phyloP scores from a whole-genome alignment of 2,329 filamentous ascomycete genomes.

The Curvularia sp. region DNA sequence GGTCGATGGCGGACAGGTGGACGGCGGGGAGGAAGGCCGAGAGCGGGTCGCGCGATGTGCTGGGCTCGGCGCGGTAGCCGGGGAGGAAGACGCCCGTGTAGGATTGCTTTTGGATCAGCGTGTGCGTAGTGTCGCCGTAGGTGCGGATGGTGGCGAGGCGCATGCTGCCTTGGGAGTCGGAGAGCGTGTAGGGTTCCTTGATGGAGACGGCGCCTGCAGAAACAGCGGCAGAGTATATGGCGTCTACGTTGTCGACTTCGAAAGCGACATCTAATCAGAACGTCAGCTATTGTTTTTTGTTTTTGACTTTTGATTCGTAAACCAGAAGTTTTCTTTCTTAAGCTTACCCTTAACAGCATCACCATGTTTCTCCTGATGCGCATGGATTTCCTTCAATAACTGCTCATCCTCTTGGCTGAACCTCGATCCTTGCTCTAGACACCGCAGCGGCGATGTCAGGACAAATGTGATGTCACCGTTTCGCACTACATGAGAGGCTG shows the following conservation, averaged over 20 bases:
- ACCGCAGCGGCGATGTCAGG: slow-evolving; percentile 79
- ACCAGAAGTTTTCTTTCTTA: background rate
- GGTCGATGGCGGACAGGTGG: slow-evolving; percentile 78
- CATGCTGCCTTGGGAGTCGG: slow-evolving; percentile 71
- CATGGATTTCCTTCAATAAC: slow-evolving; percentile 76
- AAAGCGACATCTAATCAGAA: slow-evolving; percentile 79
- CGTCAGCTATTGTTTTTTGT: background rate
- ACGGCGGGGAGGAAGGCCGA: slow-evolving; percentile 67
- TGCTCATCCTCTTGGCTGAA: slow-evolving; percentile 64
- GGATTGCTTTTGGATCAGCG: slow-evolving; percentile 74
- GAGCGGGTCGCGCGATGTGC: slow-evolving; percentile 55
- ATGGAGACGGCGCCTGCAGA: slow-evolving; percentile 69
- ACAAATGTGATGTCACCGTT: slow-evolving; percentile 82
- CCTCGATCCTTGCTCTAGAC: slow-evolving; percentile 41
- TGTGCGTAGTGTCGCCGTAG: slow-evolving; percentile 95
- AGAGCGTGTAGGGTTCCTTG: slow-evolving; percentile 61
- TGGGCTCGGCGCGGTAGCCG: slow-evolving; percentile 70
- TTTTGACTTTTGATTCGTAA: background rate
- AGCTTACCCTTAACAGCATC: slow-evolving; percentile 78
- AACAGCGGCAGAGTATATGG: slow-evolving; percentile 78
- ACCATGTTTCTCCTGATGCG: slow-evolving; percentile 84
- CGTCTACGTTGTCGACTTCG: slow-evolving; percentile 87
- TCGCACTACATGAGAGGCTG: slow-evolving; percentile 83
- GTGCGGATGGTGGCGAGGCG: slow-evolving; percentile 82
- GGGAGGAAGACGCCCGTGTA: slow-evolving; percentile 85